Evolutionary conservation across 2,329 filamentous ascomycete genomes (phyloP).

Genomic region (Nigrograna mackinnonii): DNA sequence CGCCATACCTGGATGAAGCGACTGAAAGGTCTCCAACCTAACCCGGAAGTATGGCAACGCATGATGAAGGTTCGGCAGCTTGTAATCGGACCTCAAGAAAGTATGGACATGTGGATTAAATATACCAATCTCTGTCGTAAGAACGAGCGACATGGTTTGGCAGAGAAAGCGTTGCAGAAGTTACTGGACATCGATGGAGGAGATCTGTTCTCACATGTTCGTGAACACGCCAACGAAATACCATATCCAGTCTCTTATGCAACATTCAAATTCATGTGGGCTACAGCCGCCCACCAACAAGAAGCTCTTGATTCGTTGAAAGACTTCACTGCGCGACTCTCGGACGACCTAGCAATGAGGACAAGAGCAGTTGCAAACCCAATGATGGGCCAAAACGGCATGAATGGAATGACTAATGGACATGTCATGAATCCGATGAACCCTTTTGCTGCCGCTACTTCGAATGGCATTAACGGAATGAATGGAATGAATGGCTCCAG

Average conservation of each 20-base stretch:
- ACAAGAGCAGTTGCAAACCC: conserved; percentile 38
- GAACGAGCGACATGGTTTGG: conserved; percentile 89
- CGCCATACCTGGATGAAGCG: conserved; percentile 94
- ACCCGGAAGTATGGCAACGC: conserved; percentile 97
- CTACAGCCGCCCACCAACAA: conserved; percentile 54
- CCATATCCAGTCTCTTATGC: conserved; percentile 89
- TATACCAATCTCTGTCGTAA: conserved; percentile 98
- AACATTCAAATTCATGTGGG: conserved; percentile 97
- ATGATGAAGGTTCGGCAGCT: conserved; percentile 95
- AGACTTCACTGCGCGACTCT: conserved; percentile 63
- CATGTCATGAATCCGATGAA: conserved; percentile 43
- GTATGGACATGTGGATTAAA: conserved; percentile 99
- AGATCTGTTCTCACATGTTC: conserved; percentile 36
- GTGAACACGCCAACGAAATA: conserved; percentile 48
- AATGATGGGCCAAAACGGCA: conserved; percentile 43
- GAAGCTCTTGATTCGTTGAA: conserved; percentile 60
- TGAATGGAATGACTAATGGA: conserved; percentile 53
- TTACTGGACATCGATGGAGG: conserved; percentile 62
- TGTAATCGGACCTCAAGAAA: conserved; percentile 88
- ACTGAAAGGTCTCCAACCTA: conserved; percentile 91
- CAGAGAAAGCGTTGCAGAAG: conserved; percentile 91
- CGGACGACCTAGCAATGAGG: conserved; percentile 58
- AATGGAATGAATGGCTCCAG: conserved; percentile 38
- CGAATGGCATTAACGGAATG: conserved; percentile 58
- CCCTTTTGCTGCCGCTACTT: conserved; percentile 41